phyloP scores from a whole-genome alignment of 2,329 filamentous ascomycete genomes.

The Exserohilum turcica region DNA sequence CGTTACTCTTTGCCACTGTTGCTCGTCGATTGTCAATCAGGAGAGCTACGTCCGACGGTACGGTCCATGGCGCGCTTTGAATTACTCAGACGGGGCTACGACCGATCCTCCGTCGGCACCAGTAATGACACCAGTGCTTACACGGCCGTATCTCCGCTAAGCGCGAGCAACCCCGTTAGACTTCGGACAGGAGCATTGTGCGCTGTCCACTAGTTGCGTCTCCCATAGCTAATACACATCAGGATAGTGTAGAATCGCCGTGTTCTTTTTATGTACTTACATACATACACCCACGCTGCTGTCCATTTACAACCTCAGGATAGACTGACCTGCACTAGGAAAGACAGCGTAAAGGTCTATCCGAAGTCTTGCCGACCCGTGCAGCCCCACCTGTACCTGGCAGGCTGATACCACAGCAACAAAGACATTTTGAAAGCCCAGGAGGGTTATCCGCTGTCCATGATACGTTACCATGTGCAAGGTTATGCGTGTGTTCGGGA shows the following conservation, averaged over 20 bases:
- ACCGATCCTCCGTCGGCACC: slow-evolving; percentile 5
- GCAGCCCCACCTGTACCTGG: too few relatives aligned
- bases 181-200: too few relatives aligned
- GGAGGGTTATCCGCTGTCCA: neutral
- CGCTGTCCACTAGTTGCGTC: too few relatives aligned
- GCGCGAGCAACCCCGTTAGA: slow-evolving; percentile 6
- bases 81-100: slow-evolving; percentile 6
- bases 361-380: too few relatives aligned
- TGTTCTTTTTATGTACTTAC: neutral
- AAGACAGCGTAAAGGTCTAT: too few relatives aligned
- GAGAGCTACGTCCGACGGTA: neutral
- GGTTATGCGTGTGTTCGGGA: slow-evolving; percentile 18
- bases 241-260: too few relatives aligned
- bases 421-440: slow-evolving; percentile 9
- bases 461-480: slow-evolving; percentile 9
- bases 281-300: too few relatives aligned
- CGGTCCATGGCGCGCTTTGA: neutral
- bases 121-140: slow-evolving; percentile 13
- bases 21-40: neutral
- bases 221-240: too few relatives aligned
- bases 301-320: too few relatives aligned
- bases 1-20: neutral
- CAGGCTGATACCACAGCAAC: neutral
- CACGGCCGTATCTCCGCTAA: slow-evolving; percentile 24
- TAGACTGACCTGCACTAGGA: too few relatives aligned